Percentiles rank a stretch among this genome's conserved stretches.
phyloP scores from a whole-genome alignment of 1,284 basidiomycete species.

The Cryptococcus sp. region DNA sequence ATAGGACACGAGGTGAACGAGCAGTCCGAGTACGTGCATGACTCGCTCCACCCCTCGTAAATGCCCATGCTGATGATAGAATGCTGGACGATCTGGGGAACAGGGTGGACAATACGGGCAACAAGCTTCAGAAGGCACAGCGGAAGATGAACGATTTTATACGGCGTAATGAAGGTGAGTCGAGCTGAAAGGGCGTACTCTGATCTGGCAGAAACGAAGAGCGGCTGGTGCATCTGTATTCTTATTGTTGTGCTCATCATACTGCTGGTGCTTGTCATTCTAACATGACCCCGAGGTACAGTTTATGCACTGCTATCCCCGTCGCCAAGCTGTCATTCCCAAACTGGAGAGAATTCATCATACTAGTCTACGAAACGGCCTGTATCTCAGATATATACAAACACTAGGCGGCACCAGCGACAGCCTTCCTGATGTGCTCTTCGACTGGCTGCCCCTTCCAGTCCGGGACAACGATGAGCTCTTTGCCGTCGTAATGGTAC shows the following conservation, averaged over 20 bases:
- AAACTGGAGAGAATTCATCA: no score
- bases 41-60: neutral
- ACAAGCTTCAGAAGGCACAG: constrained; percentile 64
- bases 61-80: constrained; percentile 47
- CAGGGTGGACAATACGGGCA: constrained; percentile 67
- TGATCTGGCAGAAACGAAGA: constrained; percentile 56
- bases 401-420: neutral
- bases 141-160: constrained; percentile 70
- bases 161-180: constrained; percentile 69
- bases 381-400: no score
- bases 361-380: no score
- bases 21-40: constrained; percentile 67
- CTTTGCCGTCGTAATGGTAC: neutral
- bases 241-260: constrained; percentile 53
- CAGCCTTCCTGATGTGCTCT: neutral
- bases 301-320: no score
- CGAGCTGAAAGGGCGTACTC: neutral
- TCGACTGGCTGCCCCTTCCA: neutral
- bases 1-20: constrained; percentile 84
- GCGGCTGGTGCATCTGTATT: constrained; percentile 62
- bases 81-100: constrained; percentile 75
- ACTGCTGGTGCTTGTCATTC: constrained; percentile 53
- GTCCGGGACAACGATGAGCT: neutral
- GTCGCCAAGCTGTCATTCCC: no score
- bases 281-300: constrained; percentile 39